phyloP scores from a whole-genome alignment of 2,329 filamentous ascomycete genomes.

The Trichoderma afroharzianum region DNA sequence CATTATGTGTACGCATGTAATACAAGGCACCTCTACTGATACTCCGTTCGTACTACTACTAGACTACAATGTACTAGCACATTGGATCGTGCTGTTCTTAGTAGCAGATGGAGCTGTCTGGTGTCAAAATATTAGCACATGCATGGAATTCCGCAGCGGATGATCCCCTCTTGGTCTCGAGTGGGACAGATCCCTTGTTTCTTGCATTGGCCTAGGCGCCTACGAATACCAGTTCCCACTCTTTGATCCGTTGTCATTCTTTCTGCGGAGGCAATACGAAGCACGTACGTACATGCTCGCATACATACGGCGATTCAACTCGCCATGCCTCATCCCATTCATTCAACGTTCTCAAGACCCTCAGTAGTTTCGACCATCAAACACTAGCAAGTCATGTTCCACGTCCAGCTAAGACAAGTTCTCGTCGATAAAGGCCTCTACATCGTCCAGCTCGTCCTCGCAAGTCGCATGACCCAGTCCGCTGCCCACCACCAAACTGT shows the following conservation, averaged over 20 bases:
- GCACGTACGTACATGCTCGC: not conserved
- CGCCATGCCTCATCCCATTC: not conserved
- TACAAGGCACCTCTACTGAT: not conserved
- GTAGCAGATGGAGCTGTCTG: not conserved
- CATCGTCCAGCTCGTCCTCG: slow-evolving; percentile 74
- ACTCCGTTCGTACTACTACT: not conserved
- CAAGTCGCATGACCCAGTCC: slow-evolving; percentile 73
- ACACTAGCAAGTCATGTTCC: not conserved
- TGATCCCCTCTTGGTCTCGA: not conserved
- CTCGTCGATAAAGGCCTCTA: slow-evolving; percentile 52
- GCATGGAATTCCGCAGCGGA: not conserved
- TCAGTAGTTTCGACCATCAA: not conserved
- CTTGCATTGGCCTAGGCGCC: slow-evolving; percentile 12
- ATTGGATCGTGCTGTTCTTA: not conserved
- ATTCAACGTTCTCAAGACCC: not conserved
- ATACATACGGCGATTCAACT: not conserved
- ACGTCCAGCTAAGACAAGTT: not conserved
- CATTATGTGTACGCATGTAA: not conserved
- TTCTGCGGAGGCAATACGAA: not conserved
- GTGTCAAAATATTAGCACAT: not conserved
- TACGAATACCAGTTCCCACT: not conserved
- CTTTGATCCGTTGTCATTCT: not conserved
- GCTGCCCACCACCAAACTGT: slow-evolving; percentile 35
- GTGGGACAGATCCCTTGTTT: slow-evolving; percentile 12
- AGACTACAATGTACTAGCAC: not conserved